phyloP scores from a whole-genome alignment of 441 rosid genomes.

The Adansonia grandidieri region DNA sequence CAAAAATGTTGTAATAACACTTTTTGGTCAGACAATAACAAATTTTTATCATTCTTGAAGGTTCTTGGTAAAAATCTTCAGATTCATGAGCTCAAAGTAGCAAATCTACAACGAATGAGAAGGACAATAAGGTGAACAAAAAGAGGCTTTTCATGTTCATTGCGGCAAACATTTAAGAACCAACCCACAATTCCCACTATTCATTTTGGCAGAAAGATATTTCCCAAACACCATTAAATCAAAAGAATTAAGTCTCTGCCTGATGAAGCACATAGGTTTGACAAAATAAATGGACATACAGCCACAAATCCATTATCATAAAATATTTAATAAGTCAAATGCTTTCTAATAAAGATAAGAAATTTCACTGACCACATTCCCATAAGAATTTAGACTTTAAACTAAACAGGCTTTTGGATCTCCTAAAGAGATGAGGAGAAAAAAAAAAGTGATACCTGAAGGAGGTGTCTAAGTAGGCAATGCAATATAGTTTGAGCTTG shows the following conservation, averaged over 20 bases:
- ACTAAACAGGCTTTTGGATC: slow-evolving; percentile 14
- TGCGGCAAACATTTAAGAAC: neutral
- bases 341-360: neutral
- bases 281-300: neutral
- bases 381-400: slow-evolving; percentile 10
- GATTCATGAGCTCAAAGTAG: slow-evolving; percentile 13
- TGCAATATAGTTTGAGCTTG: slow-evolving; percentile 98
- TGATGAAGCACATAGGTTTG: slow-evolving; percentile 9
- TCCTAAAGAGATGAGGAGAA: neutral
- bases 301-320: neutral
- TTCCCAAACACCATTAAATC: slow-evolving; percentile 1
- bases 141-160: neutral
- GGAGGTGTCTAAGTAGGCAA: slow-evolving; percentile 94
- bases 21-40: slow-evolving; percentile 1
- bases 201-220: slow-evolving; percentile 3
- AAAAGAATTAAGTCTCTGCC: slow-evolving; percentile 6
- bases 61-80: slow-evolving; percentile 9
- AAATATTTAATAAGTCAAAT: neutral
- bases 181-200: slow-evolving; percentile 2
- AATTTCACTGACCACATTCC: neutral
- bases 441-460: slow-evolving; percentile 66
- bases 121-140: neutral
- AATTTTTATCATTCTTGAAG: slow-evolving; percentile 3
- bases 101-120: neutral
- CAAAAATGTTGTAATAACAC: neutral